Conservation (phyloP, 352 stramenopile species). For the Pythium vanterpoolii region DNA sequence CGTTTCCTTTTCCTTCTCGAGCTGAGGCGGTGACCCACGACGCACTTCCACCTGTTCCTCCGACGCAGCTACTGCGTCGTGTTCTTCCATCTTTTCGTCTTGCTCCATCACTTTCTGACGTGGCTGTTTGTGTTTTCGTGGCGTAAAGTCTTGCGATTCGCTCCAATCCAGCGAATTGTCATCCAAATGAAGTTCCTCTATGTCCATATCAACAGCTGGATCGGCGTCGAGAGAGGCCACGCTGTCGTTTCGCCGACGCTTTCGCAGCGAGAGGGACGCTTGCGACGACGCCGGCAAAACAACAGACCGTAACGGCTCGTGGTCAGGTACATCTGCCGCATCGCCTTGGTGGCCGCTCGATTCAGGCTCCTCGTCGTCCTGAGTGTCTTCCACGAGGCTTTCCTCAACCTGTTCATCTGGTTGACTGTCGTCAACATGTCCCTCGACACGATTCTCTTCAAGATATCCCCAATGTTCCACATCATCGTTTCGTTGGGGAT, state of each 20-base stretch:
- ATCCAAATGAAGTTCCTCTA: constrained; percentile 1
- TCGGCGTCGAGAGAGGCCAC: constrained; percentile 11
- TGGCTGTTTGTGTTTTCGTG: constrained; percentile 13
- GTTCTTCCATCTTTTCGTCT: constrained; percentile 1
- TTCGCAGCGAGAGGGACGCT: neutral
- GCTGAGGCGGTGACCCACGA: neutral
- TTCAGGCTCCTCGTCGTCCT: constrained; percentile 10
- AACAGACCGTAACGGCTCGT: neutral
- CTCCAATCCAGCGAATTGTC: constrained; percentile 11
- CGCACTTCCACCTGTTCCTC: neutral
- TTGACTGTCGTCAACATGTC: neutral
- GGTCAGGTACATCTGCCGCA: neutral
- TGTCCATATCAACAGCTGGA: constrained; percentile 4
- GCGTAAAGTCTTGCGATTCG: constrained; percentile 14
- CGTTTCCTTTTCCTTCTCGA: neutral
- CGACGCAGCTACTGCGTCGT: neutral
- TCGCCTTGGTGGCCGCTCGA: neutral
- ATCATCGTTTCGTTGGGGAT: neutral
- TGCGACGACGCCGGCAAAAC: neutral
- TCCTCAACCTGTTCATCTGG: constrained; percentile 3
- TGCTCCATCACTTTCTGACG: neutral
- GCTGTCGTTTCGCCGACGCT: constrained; percentile 2
- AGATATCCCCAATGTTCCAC: constrained; percentile 9
- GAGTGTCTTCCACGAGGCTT: constrained; percentile 4
- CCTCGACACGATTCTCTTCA: constrained; percentile 7